Percentiles rank a stretch among this genome's conserved stretches.
These are phyloP conservation scores for Annulohypoxylon nitens DNA, from an alignment of 495 filamentous ascomycete species.

Conservation along the genomic window DNA sequence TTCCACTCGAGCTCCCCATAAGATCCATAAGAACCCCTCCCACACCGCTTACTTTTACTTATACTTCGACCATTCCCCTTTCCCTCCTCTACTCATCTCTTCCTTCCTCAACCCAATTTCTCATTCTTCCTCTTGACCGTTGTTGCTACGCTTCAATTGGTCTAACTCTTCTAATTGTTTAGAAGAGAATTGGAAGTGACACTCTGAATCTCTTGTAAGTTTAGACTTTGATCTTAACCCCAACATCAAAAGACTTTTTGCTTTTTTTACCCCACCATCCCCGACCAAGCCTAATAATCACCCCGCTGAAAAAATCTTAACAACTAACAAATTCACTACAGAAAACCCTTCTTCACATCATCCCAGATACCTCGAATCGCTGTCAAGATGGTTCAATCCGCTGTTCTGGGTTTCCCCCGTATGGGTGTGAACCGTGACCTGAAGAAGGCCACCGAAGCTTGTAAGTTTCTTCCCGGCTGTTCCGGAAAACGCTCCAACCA, in stretches of 20 bases:
- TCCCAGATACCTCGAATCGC: constrained; percentile 45
- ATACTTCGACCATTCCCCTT: constrained; percentile 21
- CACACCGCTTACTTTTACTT: constrained; percentile 42
- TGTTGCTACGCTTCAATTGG: constrained; percentile 40
- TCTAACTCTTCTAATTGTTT: constrained; percentile 23
- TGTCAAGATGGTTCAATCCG: constrained; percentile 83
- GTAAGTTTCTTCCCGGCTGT: constrained; percentile 43
- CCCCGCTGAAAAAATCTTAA: constrained; percentile 29
- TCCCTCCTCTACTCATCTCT: constrained; percentile 22
- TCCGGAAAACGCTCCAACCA: neutral
- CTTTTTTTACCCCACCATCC: constrained; percentile 5
- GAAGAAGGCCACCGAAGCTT: constrained; percentile 98
- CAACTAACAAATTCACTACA: constrained; percentile 24
- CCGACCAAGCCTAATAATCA: neutral
- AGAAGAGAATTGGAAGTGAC: constrained; percentile 43
- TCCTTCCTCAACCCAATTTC: constrained; percentile 14
- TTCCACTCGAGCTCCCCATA: constrained; percentile 24
- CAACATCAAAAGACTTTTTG: constrained; percentile 16
- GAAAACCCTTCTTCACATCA: constrained; percentile 39
- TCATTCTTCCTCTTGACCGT: constrained; percentile 29
- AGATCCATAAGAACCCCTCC: constrained; percentile 45
- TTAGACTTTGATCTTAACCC: constrained; percentile 8
- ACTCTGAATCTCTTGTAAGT: constrained; percentile 48
- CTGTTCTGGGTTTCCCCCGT: constrained; percentile 85
- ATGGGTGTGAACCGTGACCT: constrained; percentile 98